These are phyloP conservation scores for Ligustrum vulgare DNA, from an alignment of 257 asterid genomes.

Conservation along the genomic window DNA sequence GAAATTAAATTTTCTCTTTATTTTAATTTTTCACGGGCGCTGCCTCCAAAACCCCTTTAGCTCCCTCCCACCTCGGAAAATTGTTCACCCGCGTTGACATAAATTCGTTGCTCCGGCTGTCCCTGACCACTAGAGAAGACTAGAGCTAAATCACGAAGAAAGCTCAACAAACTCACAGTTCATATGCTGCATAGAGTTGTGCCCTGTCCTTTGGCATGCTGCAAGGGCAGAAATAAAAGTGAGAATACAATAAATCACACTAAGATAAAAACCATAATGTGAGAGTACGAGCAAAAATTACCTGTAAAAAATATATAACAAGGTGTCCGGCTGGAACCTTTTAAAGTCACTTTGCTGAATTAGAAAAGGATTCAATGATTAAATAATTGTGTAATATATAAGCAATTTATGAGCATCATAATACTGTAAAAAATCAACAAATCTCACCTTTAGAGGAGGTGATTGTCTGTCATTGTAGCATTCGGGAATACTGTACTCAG, in stretches of 20 bases:
- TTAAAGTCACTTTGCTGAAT: constrained; percentile 65
- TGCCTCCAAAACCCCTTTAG: no score
- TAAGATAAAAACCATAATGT: constrained; percentile 4
- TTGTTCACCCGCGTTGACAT: no score
- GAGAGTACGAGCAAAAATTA: neutral
- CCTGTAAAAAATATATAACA: constrained; percentile 86
- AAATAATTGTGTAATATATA: neutral
- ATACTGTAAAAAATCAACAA: constrained; percentile 3
- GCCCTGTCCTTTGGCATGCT: constrained; percentile 97
- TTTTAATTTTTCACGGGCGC: no score
- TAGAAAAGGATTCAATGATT: neutral
- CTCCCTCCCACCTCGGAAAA: no score
- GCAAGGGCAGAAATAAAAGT: constrained; percentile 29
- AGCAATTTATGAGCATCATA: constrained; percentile 3
- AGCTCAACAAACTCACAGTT: constrained; percentile 52
- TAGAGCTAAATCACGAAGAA: neutral
- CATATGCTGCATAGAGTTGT: constrained; percentile 79
- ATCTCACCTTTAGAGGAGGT: constrained; percentile 60
- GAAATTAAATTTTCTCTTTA: no score
- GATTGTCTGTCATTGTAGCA: constrained; percentile 71
- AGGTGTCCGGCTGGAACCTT: constrained; percentile 60
- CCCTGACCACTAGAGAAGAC: no score
- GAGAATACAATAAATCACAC: constrained; percentile 25
- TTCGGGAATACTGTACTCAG: neutral
- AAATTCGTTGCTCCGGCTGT: no score